Base-by-base conservation (phyloP, 108 stramenopile genomes). In the Stephanodiscus minutulus region DNA sequence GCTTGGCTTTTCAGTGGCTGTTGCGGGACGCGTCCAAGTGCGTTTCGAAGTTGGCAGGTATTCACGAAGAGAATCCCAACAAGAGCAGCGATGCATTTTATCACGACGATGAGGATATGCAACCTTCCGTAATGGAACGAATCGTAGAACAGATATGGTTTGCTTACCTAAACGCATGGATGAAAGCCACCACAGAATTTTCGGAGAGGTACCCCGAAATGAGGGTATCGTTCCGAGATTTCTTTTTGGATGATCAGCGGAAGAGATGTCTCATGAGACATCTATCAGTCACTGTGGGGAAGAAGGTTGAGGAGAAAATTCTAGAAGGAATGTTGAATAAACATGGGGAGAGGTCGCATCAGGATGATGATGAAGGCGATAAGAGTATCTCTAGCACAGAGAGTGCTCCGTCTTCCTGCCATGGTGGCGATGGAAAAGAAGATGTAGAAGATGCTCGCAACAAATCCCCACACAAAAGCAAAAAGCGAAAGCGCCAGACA, bases 191-290 rank as follows among this genome's bases (percentile, higher is more conserved):
- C 0, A 62, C 68, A 7, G 59, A 58, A 20, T 88, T 82, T 57
- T 80, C 80, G 0, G 43, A 20, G n/a, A 63, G 71, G 21, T 86
- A 89, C 76, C 91, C 91, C 29, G 82, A 87, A 36, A 71, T 88
- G 53, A 84, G 88, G 55, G 85, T 88, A 55, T 83, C 75, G 12
- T 86, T 92, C 57, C 91, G 91, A 25, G 91, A 89, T 77, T 55
- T 27, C 25, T 92, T 88, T 62, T 46, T 91, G 48, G 35, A 27
- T 10, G 39, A 31, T 11, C 2, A 17, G 20, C 58, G 46, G 1
- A 66, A 72, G 43, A 18, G 28, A 20, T 29, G 44, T 36, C 22
- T 86, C 1, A 58, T 72, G 27, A 66, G 61, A 61, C 82, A 82
- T 20, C 37, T 89, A 24, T 75, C 81, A 11, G 54, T 82, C 0